Base-by-base conservation (phyloP, 352 stramenopile species). In the Stramenopiles sp. region DNA sequence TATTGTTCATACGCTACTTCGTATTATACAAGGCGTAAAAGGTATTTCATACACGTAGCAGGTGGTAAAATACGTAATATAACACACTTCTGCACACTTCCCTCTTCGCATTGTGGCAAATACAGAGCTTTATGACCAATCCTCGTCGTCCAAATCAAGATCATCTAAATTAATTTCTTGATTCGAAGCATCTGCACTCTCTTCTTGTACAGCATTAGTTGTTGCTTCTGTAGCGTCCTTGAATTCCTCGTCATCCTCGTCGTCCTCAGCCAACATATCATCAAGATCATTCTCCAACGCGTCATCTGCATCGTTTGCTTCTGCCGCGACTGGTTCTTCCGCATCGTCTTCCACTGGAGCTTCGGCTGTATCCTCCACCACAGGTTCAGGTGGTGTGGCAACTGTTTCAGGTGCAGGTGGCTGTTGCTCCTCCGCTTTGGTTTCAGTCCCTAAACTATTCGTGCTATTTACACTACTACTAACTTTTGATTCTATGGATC, bases 271-370 rank as follows among this genome's bases (percentile, higher is more conserved):
- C 39, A 55, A 55, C 39, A 55, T 55, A 55, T 55, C 39, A 55
- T 55, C 39, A 4, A 55, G 14, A 55, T 55, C 39, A 55, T 55
- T 14, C 14, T 55, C 39, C 39, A 55, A 55, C 4, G 4, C 39
- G 14, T 55, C 39, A 55, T 55, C 39, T 14, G 4, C 14, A 55
- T 55, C 14, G 14, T 55, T 55, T 14, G 4, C 39, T 14, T 55
- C 39, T 84, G 86, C 75, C 85, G 84, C 44, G 75, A 82, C 81
- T 82, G 82, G 44, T 83, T 75, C 76, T 86, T 75, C 7, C 81
- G 80, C 67, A 55, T 87, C 81, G 39, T 86, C 84, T 44, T 86
- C 78, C 7, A 83, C 83, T 39, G 30, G 44, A 14, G 39, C 4
- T 55, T 55, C 4, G 4, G 4, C 4, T 55, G 4, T 8, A 14